phyloP scores from a whole-genome alignment of 169 alveolate genomes.

The Fabrea salina region DNA sequence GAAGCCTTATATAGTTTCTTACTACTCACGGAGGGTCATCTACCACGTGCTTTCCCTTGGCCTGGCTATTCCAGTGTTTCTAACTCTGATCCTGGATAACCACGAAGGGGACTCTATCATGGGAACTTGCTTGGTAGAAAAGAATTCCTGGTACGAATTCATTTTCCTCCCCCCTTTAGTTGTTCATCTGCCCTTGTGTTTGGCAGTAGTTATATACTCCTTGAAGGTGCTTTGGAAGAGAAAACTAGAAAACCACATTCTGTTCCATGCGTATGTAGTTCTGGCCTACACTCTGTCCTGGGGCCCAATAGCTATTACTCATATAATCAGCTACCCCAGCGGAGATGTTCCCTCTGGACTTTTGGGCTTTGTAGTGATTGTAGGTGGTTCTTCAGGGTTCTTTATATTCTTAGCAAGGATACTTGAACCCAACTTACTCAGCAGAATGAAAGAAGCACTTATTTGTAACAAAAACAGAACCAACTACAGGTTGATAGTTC shows the following conservation, averaged over 20 bases:
- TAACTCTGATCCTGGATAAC: background rate
- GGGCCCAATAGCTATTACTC: background rate
- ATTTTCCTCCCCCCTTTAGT: background rate
- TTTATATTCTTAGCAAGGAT: background rate
- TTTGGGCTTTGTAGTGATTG: background rate
- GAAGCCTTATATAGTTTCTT: background rate
- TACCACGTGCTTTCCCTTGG: background rate
- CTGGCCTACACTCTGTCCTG: background rate
- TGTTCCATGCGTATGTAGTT: background rate
- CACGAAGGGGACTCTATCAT: background rate
- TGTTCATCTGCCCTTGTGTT: background rate
- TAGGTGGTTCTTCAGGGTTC: constrained; percentile 7
- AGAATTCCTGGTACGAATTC: background rate
- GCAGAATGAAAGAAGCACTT: too few relatives aligned
- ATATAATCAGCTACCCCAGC: background rate
- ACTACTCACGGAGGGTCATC: background rate
- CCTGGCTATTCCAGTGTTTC: background rate
- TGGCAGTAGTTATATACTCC: background rate
- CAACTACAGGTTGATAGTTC: too few relatives aligned
- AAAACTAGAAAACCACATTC: background rate
- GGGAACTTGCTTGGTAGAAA: background rate
- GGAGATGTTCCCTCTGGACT: background rate
- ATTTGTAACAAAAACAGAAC: too few relatives aligned
- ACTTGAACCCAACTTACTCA: background rate
- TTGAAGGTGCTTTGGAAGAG: background rate